Conservation (phyloP, 2,329 filamentous ascomycete genomes). For the Phialocephala sp. region DNA sequence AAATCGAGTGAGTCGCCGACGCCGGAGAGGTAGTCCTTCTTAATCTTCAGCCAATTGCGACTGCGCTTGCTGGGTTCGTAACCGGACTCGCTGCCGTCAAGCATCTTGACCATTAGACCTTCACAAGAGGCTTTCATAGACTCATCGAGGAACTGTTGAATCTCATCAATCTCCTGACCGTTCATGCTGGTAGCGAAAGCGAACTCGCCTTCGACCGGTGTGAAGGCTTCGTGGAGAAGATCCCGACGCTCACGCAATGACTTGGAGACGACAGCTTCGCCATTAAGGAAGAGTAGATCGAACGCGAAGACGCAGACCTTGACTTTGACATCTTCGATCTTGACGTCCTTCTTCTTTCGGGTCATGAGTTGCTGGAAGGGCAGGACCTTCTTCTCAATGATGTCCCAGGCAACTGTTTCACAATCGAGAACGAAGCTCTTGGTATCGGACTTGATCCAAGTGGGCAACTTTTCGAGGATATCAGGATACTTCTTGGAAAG, state of each 20-base stretch:
- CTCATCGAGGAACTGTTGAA: slow-evolving; percentile 90
- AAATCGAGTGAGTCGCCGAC: slow-evolving; percentile 96
- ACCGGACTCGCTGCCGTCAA: slow-evolving; percentile 88
- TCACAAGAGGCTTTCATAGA: slow-evolving; percentile 96
- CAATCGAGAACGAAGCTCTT: slow-evolving; percentile 98
- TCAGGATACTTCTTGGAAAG: slow-evolving; percentile 98
- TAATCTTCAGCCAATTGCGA: slow-evolving; percentile 99
- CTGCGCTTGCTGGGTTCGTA: slow-evolving; percentile 97
- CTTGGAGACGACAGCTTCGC: slow-evolving; percentile 86
- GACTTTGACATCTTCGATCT: slow-evolving; percentile 91
- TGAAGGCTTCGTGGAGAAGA: slow-evolving; percentile 75
- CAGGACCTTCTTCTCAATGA: slow-evolving; percentile 91
- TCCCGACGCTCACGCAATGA: slow-evolving; percentile 82
- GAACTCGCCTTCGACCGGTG: slow-evolving; percentile 86
- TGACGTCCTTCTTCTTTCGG: slow-evolving; percentile 95
- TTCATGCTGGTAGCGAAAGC: slow-evolving; percentile 86
- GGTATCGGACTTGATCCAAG: slow-evolving; percentile 88
- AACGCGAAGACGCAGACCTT: slow-evolving; percentile 98
- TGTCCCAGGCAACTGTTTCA: slow-evolving; percentile 96
- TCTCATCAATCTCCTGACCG: slow-evolving; percentile 88
- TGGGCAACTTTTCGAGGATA: slow-evolving; percentile 83
- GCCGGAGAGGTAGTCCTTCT: slow-evolving; percentile 95
- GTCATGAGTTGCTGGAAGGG: slow-evolving; percentile 99
- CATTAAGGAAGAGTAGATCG: slow-evolving; percentile 91
- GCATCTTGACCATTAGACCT: slow-evolving; percentile 99